Evolutionary conservation across 1,139 yeast species (phyloP).

Genomic region (Candida tetrigidarum): DNA sequence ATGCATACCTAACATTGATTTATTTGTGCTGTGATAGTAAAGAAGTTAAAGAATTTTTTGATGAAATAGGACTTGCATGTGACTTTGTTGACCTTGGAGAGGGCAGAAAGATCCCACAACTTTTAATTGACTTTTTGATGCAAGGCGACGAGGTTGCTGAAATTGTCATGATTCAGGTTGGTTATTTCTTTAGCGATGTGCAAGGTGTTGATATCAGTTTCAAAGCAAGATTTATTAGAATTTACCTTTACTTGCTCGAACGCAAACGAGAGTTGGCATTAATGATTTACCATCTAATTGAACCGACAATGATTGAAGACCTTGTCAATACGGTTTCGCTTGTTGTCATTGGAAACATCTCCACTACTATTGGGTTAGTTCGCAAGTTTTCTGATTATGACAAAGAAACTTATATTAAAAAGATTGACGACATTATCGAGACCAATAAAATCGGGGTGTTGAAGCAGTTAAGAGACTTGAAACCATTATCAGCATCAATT

Average conservation of each 20-base stretch:
- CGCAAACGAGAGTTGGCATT: conserved; percentile 41
- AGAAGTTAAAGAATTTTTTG: conserved; percentile 49
- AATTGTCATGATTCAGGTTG: conserved; percentile 54
- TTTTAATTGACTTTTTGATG: conserved; percentile 53
- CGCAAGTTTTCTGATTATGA: conserved; percentile 26
- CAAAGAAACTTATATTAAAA: conserved; percentile 18
- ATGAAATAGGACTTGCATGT: conserved; percentile 46
- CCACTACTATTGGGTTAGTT: conserved; percentile 31
- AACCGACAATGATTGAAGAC: conserved; percentile 41
- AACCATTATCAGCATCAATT: conserved; percentile 20
- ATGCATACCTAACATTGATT: conserved; percentile 57
- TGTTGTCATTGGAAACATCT: conserved; percentile 32
- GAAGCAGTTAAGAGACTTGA: conserved; percentile 20
- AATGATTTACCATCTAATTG: conserved; percentile 49
- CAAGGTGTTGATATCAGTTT: conserved; percentile 48
- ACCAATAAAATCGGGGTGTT: conserved; percentile 18
- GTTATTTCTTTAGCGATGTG: conserved; percentile 48
- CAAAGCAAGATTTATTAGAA: conserved; percentile 55
- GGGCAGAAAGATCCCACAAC: conserved; percentile 47
- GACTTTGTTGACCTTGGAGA: conserved; percentile 33
- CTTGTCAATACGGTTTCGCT: conserved; percentile 34
- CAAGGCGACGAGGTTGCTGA: conserved; percentile 46
- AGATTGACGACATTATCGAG: conserved; percentile 22
- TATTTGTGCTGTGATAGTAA: conserved; percentile 54
- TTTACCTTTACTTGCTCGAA: conserved; percentile 49